Conservation (phyloP, 352 stramenopile species). For the Phytophthora cryptogea region DNA sequence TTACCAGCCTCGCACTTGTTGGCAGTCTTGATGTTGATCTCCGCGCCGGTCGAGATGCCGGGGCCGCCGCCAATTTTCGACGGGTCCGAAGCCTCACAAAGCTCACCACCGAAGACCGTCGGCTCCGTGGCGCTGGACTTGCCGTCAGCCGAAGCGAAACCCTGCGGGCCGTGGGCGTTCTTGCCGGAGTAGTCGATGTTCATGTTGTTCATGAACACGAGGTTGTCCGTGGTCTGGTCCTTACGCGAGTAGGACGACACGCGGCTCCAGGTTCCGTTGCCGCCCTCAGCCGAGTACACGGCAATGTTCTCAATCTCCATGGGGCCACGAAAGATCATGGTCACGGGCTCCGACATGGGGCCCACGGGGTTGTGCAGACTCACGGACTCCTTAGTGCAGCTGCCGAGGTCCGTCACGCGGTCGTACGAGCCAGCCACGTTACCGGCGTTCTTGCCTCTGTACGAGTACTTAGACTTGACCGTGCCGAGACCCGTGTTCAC, state of each 20-base stretch:
- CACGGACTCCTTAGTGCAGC: conserved; percentile 47
- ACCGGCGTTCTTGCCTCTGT: conserved; percentile 54
- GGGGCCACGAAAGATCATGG: conserved; percentile 66
- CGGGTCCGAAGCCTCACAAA: conserved; percentile 51
- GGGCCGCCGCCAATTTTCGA: conserved; percentile 40
- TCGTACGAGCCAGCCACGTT: conserved; percentile 56
- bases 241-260: conserved; percentile 59
- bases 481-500: conserved; percentile 33
- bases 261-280: conserved; percentile 41
- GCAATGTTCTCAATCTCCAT: conserved; percentile 68
- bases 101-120: conserved; percentile 43
- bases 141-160: conserved; percentile 53
- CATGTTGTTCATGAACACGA: conserved; percentile 82
- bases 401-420: conserved; percentile 45
- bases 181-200: conserved; percentile 63
- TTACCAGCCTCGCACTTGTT: conserved; percentile 38
- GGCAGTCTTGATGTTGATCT: conserved; percentile 71
- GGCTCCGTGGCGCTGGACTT: conserved; percentile 25
- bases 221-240: conserved; percentile 41
- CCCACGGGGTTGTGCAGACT: conserved; percentile 53
- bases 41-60: conserved; percentile 50
- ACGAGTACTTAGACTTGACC: conserved; percentile 55
- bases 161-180: conserved; percentile 51
- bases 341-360: conserved; percentile 62
- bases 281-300: conserved; percentile 42